phyloP scores from a whole-genome alignment of 2,329 filamentous ascomycete genomes.

The Exophiala lecanii-corni region DNA sequence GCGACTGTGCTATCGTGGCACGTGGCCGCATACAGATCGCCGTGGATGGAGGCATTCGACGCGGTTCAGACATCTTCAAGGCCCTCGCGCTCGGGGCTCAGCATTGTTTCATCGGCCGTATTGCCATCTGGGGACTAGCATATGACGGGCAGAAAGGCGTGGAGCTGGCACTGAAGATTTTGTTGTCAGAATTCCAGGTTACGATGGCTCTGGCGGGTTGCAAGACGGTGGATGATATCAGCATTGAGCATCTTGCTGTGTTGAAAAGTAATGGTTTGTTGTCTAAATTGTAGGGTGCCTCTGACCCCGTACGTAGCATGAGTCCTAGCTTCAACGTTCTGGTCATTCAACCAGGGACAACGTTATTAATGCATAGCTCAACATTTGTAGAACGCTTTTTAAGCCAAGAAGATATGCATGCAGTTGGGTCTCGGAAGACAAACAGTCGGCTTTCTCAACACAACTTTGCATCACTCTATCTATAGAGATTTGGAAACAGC shows the following conservation, averaged over 20 bases:
- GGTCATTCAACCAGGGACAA: too few species aligned
- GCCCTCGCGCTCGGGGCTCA: constrained; percentile 32
- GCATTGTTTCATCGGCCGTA: constrained; percentile 30
- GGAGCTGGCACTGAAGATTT: constrained; percentile 32
- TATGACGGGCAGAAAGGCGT: constrained; percentile 34
- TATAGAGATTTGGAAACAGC: too few species aligned
- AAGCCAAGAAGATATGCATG: too few species aligned
- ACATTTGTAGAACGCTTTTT: too few species aligned
- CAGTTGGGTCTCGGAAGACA: too few species aligned
- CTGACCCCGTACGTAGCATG: too few species aligned
- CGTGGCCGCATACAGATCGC: neutral
- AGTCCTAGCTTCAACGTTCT: too few species aligned
- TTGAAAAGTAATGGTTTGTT: constrained; percentile 27
- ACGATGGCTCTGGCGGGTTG: constrained; percentile 33
- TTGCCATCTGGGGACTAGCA: constrained; percentile 33
- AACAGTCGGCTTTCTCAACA: too few species aligned
- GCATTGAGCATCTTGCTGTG: constrained; percentile 27
- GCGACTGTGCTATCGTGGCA: constrained; percentile 22
- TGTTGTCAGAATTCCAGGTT: constrained; percentile 30
- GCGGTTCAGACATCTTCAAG: constrained; percentile 48
- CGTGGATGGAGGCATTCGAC: constrained; percentile 51
- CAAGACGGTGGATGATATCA: constrained; percentile 29
- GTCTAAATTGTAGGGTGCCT: constrained; percentile 31
- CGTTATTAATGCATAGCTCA: too few species aligned
- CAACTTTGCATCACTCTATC: too few species aligned